Percentiles rank a stretch among this genome's conserved stretches.
Evolutionary conservation across 805 yeast genomes (phyloP).

Genomic region (Candida arabinofermentans): DNA sequence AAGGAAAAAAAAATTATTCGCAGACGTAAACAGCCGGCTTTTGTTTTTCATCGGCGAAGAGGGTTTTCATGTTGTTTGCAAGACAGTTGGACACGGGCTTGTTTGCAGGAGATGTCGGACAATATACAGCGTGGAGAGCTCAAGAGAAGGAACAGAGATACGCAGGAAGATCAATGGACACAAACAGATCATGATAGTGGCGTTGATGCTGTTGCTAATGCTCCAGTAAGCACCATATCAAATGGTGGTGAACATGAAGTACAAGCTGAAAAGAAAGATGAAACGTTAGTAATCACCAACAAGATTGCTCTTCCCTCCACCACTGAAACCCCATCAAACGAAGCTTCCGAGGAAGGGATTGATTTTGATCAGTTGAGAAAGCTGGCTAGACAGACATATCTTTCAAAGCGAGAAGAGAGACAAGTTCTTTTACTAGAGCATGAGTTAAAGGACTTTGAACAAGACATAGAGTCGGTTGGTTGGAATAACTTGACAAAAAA

Average conservation of each 20-base stretch:
- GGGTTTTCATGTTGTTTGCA: conserved; percentile 1
- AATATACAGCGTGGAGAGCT: conserved; percentile 15
- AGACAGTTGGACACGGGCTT: too few relatives aligned
- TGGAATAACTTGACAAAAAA: conserved; percentile 46
- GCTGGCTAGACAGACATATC: conserved; percentile 46
- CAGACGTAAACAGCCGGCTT: conserved; percentile 1
- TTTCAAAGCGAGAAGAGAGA: conserved; percentile 45
- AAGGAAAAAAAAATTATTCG: not conserved
- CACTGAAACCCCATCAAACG: not conserved
- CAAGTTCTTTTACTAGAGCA: conserved; percentile 38
- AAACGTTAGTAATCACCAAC: conserved; percentile 1
- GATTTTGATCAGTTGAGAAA: conserved; percentile 34
- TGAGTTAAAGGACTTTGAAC: conserved; percentile 47
- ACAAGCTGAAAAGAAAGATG: not conserved
- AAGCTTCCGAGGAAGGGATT: conserved; percentile 8
- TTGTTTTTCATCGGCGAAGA: not conserved
- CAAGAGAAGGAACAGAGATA: conserved; percentile 14
- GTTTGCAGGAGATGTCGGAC: too few relatives aligned
- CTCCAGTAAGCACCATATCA: too few relatives aligned
- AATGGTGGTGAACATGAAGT: conserved; percentile 1
- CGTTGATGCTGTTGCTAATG: too few relatives aligned
- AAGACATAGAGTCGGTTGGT: conserved; percentile 46
- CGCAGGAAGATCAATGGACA: conserved; percentile 1
- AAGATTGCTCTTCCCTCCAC: conserved; percentile 1
- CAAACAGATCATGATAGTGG: conserved; percentile 2